Evolutionary conservation across 2,329 filamentous ascomycete species (phyloP).

Genomic region (Colletotrichum costaricense): DNA sequence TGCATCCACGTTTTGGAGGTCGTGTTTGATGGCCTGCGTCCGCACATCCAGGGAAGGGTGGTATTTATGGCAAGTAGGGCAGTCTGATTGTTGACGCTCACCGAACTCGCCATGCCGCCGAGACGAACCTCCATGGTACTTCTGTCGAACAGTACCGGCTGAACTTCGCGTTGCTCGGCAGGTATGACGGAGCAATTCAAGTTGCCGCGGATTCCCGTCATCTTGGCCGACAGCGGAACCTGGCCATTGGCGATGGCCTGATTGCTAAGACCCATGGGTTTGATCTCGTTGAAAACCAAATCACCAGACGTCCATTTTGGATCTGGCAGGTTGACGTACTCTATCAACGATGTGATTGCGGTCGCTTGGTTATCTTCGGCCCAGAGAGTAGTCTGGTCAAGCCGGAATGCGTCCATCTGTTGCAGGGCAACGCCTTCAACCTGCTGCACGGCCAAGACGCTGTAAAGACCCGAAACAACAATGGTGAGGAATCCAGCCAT

Average conservation of each 20-base stretch:
- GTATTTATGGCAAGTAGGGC: conserved; percentile 38
- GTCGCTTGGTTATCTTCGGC: conserved; percentile 39
- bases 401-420: conserved; percentile 42
- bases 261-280: conserved; percentile 16
- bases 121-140: background rate
- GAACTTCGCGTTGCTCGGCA: conserved; percentile 12
- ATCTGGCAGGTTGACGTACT: conserved; percentile 43
- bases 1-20: conserved; percentile 34
- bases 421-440: conserved; percentile 39
- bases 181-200: conserved; percentile 38
- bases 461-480: conserved; percentile 44
- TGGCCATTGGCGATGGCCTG: conserved; percentile 17
- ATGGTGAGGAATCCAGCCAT: conserved; percentile 39
- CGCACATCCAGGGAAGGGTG: conserved; percentile 25
- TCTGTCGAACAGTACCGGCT: background rate
- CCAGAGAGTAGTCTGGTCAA: conserved; percentile 37
- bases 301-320: conserved; percentile 46
- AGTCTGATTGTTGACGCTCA: conserved; percentile 4
- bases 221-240: conserved; percentile 30
- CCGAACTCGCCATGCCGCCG: background rate
- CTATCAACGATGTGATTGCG: conserved; percentile 41
- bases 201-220: conserved; percentile 37
- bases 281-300: conserved; percentile 41
- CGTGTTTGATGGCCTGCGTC: background rate
- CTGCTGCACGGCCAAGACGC: conserved; percentile 38